Base-by-base conservation (phyloP, 805 yeast species). In the Kodamaea leandrae region DNA sequence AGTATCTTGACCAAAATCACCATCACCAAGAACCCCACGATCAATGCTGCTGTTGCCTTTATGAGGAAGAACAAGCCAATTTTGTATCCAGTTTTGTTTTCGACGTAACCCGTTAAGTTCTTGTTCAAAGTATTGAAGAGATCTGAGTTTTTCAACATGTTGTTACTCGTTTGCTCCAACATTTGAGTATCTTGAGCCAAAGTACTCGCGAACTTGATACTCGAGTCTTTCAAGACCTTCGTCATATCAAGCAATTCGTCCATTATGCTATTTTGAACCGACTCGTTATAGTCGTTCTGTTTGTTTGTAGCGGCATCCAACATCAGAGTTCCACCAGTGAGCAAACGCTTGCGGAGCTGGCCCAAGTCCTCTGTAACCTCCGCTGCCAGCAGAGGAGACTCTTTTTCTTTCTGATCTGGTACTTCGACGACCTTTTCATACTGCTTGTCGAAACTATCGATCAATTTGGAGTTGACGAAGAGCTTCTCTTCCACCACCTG, bases 231-330 rank as follows among this genome's bases (percentile, higher is more conserved):
- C 47, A 79, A 66, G 6, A 64, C 58, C 6, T 66, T 51, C 0
- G 80, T 79, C 58, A 79, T 66, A 14, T 63, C 70, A 3, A 72
- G 54, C 36, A 79, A 60, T 29, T 79, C 82, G 20, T 55, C 57
- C 23, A 78, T 53, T 12, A 79, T 58, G 27, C 72, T 74, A 26
- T 72, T 72, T 53, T 79, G 84, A 18, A 67, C 43, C 8, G 63
- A 57, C 42, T 68, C 74, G 48, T 70, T 74, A 52, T 66, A 65
- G 7, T 58, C 57, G 45, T 70, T 69, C 14, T 42, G 39, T 13
- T 36, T 40, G 8, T 35, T 39, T 16, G 33, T 4, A 5, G 45
- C 27, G 2, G 46, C 21, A 24, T 45, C 48, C 26, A 47, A 43
- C 36, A 42, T 23, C 16, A 34, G 48, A 6, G 50, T 49, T 2